Base-by-base conservation (phyloP, 139 green algal species). In the Chlamydomonas sp. region DNA sequence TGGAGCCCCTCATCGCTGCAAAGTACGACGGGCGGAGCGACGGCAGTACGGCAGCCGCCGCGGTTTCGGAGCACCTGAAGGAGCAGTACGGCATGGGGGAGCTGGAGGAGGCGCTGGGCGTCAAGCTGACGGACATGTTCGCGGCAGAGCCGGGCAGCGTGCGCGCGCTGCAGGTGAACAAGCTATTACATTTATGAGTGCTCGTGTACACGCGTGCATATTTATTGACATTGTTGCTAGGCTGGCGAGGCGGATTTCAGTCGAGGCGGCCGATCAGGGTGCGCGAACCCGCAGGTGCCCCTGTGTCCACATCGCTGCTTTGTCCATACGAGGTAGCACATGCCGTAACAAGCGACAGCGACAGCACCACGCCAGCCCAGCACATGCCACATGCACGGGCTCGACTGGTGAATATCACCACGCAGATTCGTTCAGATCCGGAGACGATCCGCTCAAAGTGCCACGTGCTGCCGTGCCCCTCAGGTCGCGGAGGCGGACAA, bases 111-210 rank as follows among this genome's bases (percentile, higher is more conserved):
- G 88, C 78, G 67, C 85, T 98, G 63, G 95, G 92, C 0, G 77
- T 85, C 7, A 78, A 20, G 1, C 87, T 98, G 80, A 77, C 79
- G 7, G 77, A 90, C 4, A 77, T 98, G 20, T 97, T 96, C 67
- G 60, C 78, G 20, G 90, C 85, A 80, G 94, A 93, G 73, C 74
- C 89, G 20, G 92, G 89, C 60, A 77, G 88, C 2, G 74, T 94
- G 68, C 89, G 83, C 57, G 91, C 94, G 68, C 86, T 97, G 78
- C 72, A 76, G 77, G 88, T 89, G 69, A 12, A 15, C 31, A 49
- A 49, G 31, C 31, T 49, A 49, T 0, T 49, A 49, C 31, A 49
- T 49, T 49, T n/a, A n/a, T n/a, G n/a, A n/a, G n/a, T n/a, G n/a
- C n/a, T n/a, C n/a, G n/a, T n/a, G n/a, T n/a, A n/a, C n/a, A n/a